Evolutionary conservation across 148 eudicot species (phyloP).

Genomic region (Persicaria maculosa): DNA sequence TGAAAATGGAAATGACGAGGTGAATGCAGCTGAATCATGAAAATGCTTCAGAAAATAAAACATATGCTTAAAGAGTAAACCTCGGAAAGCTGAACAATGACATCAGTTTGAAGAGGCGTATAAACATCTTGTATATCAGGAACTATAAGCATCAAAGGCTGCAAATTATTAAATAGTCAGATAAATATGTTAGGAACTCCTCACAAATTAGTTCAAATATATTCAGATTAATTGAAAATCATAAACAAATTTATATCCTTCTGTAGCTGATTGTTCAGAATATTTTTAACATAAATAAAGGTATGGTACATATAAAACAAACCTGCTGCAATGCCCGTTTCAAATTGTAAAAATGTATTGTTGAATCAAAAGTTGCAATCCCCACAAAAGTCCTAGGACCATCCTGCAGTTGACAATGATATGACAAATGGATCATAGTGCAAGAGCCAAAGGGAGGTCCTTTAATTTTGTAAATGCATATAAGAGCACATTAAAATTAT

Average conservation of each 20-base stretch:
- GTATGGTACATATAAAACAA: slow-evolving; percentile 1
- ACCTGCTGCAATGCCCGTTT: slow-evolving; percentile 98
- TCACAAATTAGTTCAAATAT: background rate
- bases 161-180: slow-evolving; percentile 18
- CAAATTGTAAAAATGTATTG: slow-evolving; percentile 92
- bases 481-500: background rate
- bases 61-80: slow-evolving; percentile 27
- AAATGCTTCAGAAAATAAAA: background rate
- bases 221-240: background rate
- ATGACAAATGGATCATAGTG: background rate
- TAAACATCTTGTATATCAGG: slow-evolving; percentile 97
- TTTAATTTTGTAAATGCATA: background rate
- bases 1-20: background rate
- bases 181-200: slow-evolving; percentile 5
- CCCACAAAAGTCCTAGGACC: slow-evolving; percentile 95
- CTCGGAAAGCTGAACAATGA: slow-evolving; percentile 86
- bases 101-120: slow-evolving; percentile 92
- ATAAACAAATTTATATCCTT: background rate
- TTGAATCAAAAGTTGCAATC: slow-evolving; percentile 92
- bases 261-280: background rate
- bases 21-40: background rate
- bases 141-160: slow-evolving; percentile 99
- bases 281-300: background rate
- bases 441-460: background rate
- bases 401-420: slow-evolving; percentile 45